Percentiles rank a stretch among this genome's conserved stretches.
Conservation (phyloP, 2,329 filamentous ascomycete genomes). For the Trichoderma sp. region DNA sequence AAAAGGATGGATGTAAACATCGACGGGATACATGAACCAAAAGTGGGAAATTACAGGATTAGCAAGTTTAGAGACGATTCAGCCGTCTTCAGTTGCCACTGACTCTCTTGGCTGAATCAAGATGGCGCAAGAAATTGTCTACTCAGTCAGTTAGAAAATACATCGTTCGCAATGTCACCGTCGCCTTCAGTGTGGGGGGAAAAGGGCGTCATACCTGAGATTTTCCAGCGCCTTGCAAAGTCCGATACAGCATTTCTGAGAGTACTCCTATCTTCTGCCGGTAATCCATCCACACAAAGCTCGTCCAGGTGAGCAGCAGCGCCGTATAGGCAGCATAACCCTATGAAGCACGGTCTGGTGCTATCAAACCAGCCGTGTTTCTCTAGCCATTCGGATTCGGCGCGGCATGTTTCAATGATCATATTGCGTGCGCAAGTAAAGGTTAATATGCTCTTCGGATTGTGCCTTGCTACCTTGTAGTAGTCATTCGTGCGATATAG, state of each 20-base stretch:
- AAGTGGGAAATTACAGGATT: neutral
- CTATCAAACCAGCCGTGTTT: conserved; percentile 6
- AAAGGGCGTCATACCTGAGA: neutral
- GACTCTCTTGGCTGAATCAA: neutral
- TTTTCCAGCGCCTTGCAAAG: conserved; percentile 5
- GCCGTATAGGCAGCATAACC: conserved; percentile 8
- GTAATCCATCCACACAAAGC: neutral
- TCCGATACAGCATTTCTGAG: neutral
- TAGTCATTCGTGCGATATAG: conserved; percentile 10
- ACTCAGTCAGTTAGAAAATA: neutral
- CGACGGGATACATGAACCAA: neutral
- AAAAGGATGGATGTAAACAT: neutral
- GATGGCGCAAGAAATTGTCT: neutral
- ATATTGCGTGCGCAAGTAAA: conserved; percentile 8
- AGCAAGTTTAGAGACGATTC: neutral
- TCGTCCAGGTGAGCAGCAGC: conserved; percentile 2
- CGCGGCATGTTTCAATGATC: conserved; percentile 14
- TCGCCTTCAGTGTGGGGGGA: no score
- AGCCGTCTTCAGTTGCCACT: neutral
- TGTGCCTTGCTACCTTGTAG: neutral
- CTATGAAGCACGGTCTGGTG: conserved; percentile 8
- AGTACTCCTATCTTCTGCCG: neutral
- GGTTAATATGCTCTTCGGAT: neutral
- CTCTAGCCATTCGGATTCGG: neutral
- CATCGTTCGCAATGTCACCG: neutral